A percentile compares a stretch with the other conserved stretches of the same genome.
Evolutionary conservation across 2,329 filamentous ascomycete genomes (phyloP).

Genomic region (Beauveria rudraprayagi): DNA sequence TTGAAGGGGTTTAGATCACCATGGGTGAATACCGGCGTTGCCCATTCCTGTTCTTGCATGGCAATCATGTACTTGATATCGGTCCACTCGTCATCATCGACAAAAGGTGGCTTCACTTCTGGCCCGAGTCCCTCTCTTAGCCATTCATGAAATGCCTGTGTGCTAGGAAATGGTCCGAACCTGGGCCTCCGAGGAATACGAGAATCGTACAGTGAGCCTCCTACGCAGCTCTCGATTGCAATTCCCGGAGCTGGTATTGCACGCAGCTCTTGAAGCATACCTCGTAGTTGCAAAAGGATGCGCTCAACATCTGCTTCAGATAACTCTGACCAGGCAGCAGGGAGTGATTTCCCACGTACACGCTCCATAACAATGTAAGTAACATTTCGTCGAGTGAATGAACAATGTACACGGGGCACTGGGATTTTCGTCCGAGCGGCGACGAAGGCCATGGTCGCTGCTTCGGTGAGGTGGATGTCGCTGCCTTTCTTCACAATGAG

Average conservation of each 20-base stretch:
- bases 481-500: slow-evolving; percentile 1
- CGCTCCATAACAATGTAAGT: slow-evolving; percentile 24
- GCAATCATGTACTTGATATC: slow-evolving; percentile 17
- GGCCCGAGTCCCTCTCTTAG: slow-evolving; percentile 20
- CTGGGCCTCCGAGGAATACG: slow-evolving; percentile 17
- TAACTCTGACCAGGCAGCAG: slow-evolving; percentile 16
- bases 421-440: slow-evolving; percentile 20
- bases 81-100: slow-evolving; percentile 20
- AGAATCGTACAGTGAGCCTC: slow-evolving; percentile 20
- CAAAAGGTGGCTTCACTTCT: slow-evolving; percentile 16
- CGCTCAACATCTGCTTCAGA: slow-evolving; percentile 20
- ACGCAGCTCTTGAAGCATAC: slow-evolving; percentile 20
- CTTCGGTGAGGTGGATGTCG: slow-evolving; percentile 19
- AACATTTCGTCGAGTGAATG: slow-evolving; percentile 14
- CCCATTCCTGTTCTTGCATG: slow-evolving; percentile 18
- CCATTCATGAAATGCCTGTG: slow-evolving; percentile 25
- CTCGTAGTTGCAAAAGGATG: slow-evolving; percentile 17
- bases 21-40: slow-evolving; percentile 22
- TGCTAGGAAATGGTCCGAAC: slow-evolving; percentile 25
- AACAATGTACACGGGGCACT: slow-evolving; percentile 20
- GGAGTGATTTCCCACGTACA: slow-evolving; percentile 16
- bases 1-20: slow-evolving; percentile 21
- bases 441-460: slow-evolving; percentile 24
- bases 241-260: slow-evolving; percentile 16
- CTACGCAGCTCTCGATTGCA: slow-evolving; percentile 18